Evolutionary conservation across 352 stramenopile genomes (phyloP).

Genomic region (Phytophthora pistaciae): DNA sequence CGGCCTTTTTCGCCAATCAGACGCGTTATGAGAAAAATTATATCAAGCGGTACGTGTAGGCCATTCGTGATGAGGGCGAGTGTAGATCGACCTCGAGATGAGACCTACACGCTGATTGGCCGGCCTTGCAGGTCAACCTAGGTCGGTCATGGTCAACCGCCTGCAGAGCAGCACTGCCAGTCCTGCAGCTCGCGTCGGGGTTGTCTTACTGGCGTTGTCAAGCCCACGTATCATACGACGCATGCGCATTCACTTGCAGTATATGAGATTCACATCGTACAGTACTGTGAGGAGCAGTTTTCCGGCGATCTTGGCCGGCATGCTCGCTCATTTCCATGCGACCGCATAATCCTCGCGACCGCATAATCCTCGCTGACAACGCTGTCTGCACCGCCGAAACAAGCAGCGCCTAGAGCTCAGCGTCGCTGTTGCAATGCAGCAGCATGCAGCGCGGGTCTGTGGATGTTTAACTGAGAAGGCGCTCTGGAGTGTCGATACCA

Average conservation of each 20-base stretch:
- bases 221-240: background rate
- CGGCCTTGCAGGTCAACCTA: conserved; percentile 2
- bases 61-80: conserved; percentile 9
- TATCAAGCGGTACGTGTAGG: background rate
- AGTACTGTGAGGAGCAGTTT: background rate
- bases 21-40: conserved; percentile 7
- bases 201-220: background rate
- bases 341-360: conserved; percentile 13
- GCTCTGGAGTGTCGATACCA: background rate
- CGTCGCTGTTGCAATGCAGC: background rate
- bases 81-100: conserved; percentile 13
- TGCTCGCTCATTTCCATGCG: conserved; percentile 23
- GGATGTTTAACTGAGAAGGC: background rate
- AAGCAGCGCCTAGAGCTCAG: background rate
- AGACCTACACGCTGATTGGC: background rate
- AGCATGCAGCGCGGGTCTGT: background rate
- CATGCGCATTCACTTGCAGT: background rate
- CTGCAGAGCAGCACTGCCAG: background rate
- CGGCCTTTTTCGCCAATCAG: conserved; percentile 14
- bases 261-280: conserved; percentile 8
- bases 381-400: conserved; percentile 12
- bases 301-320: conserved; percentile 12
- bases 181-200: background rate
- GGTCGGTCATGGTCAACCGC: background rate
- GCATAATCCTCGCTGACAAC: background rate